Percentiles rank a stretch among this genome's conserved stretches.
Conservation (phyloP, 305 asterid species). For the Fraxinus greggii region DNA sequence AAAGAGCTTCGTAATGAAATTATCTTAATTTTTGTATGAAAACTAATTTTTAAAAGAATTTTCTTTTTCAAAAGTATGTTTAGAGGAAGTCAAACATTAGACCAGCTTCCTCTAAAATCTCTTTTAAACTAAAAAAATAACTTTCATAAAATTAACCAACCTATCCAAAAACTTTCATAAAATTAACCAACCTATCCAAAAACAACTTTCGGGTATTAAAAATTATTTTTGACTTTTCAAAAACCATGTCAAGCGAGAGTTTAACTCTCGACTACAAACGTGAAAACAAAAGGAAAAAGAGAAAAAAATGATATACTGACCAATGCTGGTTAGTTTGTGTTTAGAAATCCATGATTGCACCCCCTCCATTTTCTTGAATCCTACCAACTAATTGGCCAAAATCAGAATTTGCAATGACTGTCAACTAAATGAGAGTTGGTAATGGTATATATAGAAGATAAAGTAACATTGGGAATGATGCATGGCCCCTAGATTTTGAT, state of each 20-base stretch:
- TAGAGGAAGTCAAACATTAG: not conserved
- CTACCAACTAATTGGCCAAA: not conserved
- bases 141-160: too few relatives aligned
- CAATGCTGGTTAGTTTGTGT: slow-evolving; percentile 76
- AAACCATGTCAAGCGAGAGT: too few relatives aligned
- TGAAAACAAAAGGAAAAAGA: not conserved
- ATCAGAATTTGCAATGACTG: not conserved
- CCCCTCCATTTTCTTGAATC: slow-evolving; percentile 40
- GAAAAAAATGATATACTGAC: slow-evolving; percentile 28
- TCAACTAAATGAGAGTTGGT: not conserved
- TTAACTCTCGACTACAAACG: not conserved
- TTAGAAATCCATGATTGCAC: slow-evolving; percentile 67
- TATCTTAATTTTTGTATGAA: too few relatives aligned
- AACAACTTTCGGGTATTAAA: too few relatives aligned
- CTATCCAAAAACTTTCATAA: too few relatives aligned
- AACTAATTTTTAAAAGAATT: too few relatives aligned
- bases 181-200: too few relatives aligned
- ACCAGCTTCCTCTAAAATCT: too few relatives aligned
- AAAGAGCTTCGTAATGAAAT: too few relatives aligned
- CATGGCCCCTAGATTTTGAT: slow-evolving; percentile 36
- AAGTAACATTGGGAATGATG: not conserved
- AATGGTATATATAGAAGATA: not conserved
- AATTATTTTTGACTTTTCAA: too few relatives aligned
- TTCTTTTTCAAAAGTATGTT: not conserved
- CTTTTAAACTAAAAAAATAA: too few relatives aligned